phyloP scores from a whole-genome alignment of 352 stramenopile genomes.

The Elongisporangium undulatum region DNA sequence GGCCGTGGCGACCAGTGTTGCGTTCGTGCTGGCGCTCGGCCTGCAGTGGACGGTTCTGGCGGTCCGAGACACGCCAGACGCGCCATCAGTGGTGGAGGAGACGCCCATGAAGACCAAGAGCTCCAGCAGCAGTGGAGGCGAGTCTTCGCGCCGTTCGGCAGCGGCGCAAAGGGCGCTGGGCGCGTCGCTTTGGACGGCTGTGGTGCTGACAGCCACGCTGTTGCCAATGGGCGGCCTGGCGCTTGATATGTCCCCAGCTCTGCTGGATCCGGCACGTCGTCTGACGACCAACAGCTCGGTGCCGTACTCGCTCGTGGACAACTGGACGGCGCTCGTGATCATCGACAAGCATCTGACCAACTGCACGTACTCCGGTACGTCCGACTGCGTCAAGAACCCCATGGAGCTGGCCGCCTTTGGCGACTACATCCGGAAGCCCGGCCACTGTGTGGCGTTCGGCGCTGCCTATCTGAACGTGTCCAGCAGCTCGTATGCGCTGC shows the following conservation, averaged over 20 bases:
- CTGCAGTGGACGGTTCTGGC: not conserved
- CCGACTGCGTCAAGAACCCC: constrained; percentile 46
- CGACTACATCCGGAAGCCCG: constrained; percentile 26
- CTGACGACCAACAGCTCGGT: constrained; percentile 9
- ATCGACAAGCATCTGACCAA: constrained; percentile 33
- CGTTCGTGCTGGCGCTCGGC: constrained; percentile 21
- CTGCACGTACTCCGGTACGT: constrained; percentile 61
- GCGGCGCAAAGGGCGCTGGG: not conserved
- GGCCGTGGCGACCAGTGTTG: constrained; percentile 10
- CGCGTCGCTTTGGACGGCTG: not conserved
- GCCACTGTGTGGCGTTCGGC: constrained; percentile 48
- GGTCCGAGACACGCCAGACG: not conserved
- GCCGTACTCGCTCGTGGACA: constrained; percentile 37
- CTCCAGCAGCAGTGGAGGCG: not conserved
- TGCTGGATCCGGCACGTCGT: not conserved
- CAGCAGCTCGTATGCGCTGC: constrained; percentile 20
- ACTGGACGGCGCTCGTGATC: constrained; percentile 21
- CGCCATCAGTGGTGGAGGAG: not conserved
- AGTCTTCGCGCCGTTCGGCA: not conserved
- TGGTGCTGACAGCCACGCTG: not conserved
- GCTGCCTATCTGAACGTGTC: constrained; percentile 39
- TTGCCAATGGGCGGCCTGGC: not conserved
- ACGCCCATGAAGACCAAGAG: not conserved
- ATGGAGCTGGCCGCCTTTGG: constrained; percentile 29
- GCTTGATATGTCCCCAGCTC: not conserved